phyloP scores from a whole-genome alignment of 257 asterid genomes.

The Solanum habrochaites region DNA sequence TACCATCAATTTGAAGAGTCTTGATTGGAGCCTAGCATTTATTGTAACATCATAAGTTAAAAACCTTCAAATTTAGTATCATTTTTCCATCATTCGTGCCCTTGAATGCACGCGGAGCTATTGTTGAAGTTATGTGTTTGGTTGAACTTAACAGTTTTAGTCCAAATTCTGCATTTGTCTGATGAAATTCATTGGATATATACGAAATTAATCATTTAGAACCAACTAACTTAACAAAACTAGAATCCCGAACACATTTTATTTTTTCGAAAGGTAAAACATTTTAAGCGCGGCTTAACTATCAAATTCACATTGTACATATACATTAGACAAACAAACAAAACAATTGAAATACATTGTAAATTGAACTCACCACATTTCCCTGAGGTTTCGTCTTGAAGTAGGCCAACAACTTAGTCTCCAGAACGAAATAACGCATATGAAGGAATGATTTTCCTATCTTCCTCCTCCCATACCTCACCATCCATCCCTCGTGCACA shows the following conservation, averaged over 20 bases:
- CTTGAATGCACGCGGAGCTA: not conserved
- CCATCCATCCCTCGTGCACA: slow-evolving; percentile 95
- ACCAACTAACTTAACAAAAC: not conserved
- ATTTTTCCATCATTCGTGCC: not conserved
- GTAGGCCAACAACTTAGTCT: slow-evolving; percentile 64
- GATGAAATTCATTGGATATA: not conserved
- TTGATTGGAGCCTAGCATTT: slow-evolving; percentile 57
- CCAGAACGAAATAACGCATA: slow-evolving; percentile 84
- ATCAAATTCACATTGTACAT: not conserved
- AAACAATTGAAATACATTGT: not conserved
- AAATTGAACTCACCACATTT: slow-evolving; percentile 36
- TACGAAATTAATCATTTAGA: not conserved
- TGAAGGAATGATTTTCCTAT: slow-evolving; percentile 80
- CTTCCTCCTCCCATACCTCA: slow-evolving; percentile 86
- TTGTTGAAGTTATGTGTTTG: not conserved
- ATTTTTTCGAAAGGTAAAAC: not conserved
- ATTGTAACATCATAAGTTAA: not conserved
- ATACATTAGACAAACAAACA: not conserved
- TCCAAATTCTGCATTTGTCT: not conserved
- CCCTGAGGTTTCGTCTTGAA: slow-evolving; percentile 86
- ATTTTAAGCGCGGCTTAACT: not conserved
- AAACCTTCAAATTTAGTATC: not conserved
- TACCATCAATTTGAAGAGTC: slow-evolving; percentile 78
- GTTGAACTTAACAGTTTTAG: not conserved
- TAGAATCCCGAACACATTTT: not conserved